These are phyloP conservation scores for Colletotrichum destructivum DNA, from an alignment of 2,329 filamentous ascomycete species.

Conservation along the genomic window DNA sequence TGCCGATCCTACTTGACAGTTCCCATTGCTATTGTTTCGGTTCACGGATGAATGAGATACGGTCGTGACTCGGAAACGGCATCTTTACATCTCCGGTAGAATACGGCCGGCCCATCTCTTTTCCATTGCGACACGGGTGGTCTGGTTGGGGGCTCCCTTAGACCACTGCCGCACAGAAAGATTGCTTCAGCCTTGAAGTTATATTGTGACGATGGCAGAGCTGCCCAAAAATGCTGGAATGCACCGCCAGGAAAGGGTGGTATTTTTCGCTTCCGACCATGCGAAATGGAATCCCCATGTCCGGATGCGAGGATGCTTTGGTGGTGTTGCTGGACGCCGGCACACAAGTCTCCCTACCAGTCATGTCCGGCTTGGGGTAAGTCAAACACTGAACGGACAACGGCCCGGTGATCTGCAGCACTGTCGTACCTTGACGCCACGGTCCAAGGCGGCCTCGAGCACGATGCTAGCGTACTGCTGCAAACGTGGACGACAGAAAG, in stretches of 20 bases:
- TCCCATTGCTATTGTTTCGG: not conserved
- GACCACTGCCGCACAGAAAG: no score
- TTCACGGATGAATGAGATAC: not conserved
- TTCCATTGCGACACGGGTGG: not conserved
- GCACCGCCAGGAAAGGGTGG: not conserved
- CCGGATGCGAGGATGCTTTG: slow-evolving; percentile 1
- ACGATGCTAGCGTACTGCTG: slow-evolving; percentile 1
- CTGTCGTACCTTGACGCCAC: slow-evolving; percentile 23
- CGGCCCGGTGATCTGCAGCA: slow-evolving; percentile 33
- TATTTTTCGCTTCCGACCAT: not conserved
- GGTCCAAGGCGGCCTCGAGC: not conserved
- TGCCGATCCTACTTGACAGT: not conserved
- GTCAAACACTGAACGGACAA: slow-evolving; percentile 6
- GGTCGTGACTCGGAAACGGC: not conserved
- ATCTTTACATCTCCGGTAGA: not conserved
- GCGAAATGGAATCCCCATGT: not conserved
- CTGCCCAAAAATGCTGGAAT: not conserved
- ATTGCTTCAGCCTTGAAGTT: not conserved
- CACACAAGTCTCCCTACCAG: not conserved
- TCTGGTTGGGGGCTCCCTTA: no score
- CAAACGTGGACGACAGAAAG: slow-evolving; percentile 19
- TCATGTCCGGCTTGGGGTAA: slow-evolving; percentile 3
- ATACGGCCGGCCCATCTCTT: no score
- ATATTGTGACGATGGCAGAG: no score
- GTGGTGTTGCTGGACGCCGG: not conserved